These are phyloP conservation scores for Ceratopteris richardii DNA, from an alignment of 75 land plant genomes.

Conservation along the genomic window DNA sequence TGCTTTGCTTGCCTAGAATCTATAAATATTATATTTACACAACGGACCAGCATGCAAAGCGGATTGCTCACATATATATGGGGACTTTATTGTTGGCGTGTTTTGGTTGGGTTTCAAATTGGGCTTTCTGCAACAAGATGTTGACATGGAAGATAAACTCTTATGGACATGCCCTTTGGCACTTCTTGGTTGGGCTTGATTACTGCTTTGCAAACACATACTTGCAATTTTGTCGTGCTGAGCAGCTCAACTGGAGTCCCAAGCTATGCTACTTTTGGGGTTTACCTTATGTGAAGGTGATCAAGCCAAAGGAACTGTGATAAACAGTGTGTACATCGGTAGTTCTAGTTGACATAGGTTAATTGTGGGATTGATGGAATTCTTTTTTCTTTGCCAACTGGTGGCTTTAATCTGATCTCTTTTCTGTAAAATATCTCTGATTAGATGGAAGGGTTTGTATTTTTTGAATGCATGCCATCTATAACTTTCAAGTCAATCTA, in stretches of 20 bases:
- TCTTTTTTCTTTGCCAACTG: too few relatives aligned
- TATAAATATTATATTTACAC: conserved; percentile 84
- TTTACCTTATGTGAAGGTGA: conserved; percentile 66
- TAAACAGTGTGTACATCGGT: not conserved
- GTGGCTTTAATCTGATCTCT: too few relatives aligned
- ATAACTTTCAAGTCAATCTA: too few relatives aligned
- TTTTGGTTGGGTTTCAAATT: conserved; percentile 62
- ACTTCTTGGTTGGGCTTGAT: conserved; percentile 74
- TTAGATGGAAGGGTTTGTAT: too few relatives aligned
- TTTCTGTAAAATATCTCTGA: too few relatives aligned
- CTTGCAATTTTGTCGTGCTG: conserved; percentile 85
- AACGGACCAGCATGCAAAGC: conserved; percentile 49
- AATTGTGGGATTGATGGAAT: too few relatives aligned
- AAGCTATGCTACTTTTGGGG: conserved; percentile 42
- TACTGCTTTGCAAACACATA: conserved; percentile 71
- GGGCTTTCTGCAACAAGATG: conserved; percentile 39
- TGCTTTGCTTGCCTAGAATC: conserved; percentile 86
- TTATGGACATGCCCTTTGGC: conserved; percentile 91
- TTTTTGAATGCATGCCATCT: too few relatives aligned
- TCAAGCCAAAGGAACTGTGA: conserved; percentile 50
- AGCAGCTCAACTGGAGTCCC: conserved; percentile 72
- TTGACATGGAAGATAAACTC: conserved; percentile 52
- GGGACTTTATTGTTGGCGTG: conserved; percentile 47
- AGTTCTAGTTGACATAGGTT: too few relatives aligned
- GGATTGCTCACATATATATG: conserved; percentile 53